Base-by-base conservation (phyloP, 495 filamentous ascomycete species). In the Elasticomyces elasticus region DNA sequence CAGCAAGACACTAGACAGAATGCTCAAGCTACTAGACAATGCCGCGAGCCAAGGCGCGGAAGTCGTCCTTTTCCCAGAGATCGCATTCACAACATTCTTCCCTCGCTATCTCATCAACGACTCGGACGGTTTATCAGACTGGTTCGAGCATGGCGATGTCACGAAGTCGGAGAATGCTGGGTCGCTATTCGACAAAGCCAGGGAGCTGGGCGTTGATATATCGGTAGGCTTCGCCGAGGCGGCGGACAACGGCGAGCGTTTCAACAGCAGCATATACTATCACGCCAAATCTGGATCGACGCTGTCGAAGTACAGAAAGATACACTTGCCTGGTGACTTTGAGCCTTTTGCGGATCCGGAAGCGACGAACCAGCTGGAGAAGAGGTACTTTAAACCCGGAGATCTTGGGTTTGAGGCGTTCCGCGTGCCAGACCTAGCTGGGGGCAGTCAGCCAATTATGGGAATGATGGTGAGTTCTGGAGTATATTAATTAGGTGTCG, bases 11-110 rank as follows among this genome's bases (percentile, higher is more conserved):
- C 48, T 75, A 27, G 51, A 64, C 24, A 71, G 74, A 11, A 74
- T 76, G 67, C 58, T 74, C 38, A 49, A 27, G 25, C 69, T 76
- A 12, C 65, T 76, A 4, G 59, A 71, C 24, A 52, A 68, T 7
- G 72, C 73, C n/a, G 59, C 63, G 1, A 37, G 51, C 3, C 50
- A 71, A 49, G 69, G 65, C 17, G 73, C 70, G 23, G 64, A 73
- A 52, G 27, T 75, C 0, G 72, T 74, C 13, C 62, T 76, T 23
- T 76, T 73, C 60, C 74, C 74, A 6, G 74, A 76, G 51, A 66
- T 66, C 30, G 68, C 72, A 30, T 71, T 75, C 61, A 75, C 72
- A 10, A 76, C 73, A 0, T 76, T 75, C 68, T 76, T 75, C 58
- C 74, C 74, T 3, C 66, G 73, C 41, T 67, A 74, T 52, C 59